Base-by-base conservation (phyloP, 495 filamentous ascomycete genomes). In the Xylaria longipes region DNA sequence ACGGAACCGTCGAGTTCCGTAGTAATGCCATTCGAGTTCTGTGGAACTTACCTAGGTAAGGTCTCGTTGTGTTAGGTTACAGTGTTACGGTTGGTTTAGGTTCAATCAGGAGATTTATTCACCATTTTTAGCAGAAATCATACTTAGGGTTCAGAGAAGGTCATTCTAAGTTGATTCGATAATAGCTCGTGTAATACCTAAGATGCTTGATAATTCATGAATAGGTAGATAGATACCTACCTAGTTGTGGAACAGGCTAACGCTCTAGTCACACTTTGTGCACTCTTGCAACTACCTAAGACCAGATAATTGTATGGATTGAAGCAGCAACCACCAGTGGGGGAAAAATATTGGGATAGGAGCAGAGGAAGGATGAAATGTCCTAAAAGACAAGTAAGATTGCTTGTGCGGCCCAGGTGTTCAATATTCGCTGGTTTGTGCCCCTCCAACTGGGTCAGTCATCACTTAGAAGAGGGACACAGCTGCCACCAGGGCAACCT, bases 401-500 rank as follows among this genome's bases (percentile, higher is more conserved):
- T 65, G 41, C 62, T n/a, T 45, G 62, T 46, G 62, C n/a, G n/a
- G 39, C 60, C 41, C 31, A n/a, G 12, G 22, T 46, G 58, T 64
- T 64, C n/a, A 9, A 41, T 43, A 63, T 43, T 65, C 29, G 61
- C 39, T 45, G 22, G 37, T 64, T 45, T 65, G 62, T 65, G 41
- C 41, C 62, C 62, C 62, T 63, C 62, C 62, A 46, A n/a, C 48
- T 46, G 41, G 27, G 60, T 63, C 41, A 20, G 61, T 31, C 33
- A 17, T 62, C 35, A 7, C 31, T 62, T 22, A 63, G n/a, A 43
- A 29, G 12, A 63, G 22, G 35, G 37, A 15, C 60, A 12, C 57
- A 60, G 15, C 29, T 58, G 3, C 54, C 54, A 58, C 1, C 29
- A n/a, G n/a, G n/a, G n/a, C n/a, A n/a, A n/a, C 15, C 8, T 58